Conservation (phyloP, 2,329 filamentous ascomycete genomes). For the Trichoderma oligosporum region DNA sequence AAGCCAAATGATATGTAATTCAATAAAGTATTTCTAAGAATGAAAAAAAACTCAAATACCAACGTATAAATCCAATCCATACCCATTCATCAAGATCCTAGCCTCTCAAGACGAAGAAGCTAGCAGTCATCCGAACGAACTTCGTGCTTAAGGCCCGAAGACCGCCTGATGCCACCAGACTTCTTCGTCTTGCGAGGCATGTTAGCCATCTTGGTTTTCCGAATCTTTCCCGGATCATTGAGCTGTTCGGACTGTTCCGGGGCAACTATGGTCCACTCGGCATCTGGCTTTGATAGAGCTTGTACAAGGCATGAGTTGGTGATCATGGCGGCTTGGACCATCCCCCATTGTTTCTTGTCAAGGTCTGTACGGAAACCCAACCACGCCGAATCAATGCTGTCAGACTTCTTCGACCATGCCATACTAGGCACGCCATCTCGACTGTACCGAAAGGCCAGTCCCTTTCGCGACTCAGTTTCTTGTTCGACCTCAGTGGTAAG, state of each 20-base stretch:
- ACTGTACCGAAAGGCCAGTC: conserved; percentile 6
- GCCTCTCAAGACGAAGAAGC: too few relatives aligned
- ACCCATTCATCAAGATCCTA: too few relatives aligned
- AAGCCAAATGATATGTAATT: too few relatives aligned
- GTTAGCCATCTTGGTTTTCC: not conserved
- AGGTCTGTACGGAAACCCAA: not conserved
- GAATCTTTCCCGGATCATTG: not conserved
- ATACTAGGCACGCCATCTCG: conserved; percentile 7
- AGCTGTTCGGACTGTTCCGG: not conserved
- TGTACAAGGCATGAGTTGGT: conserved; percentile 4
- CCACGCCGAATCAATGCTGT: not conserved
- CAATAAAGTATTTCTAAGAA: too few relatives aligned
- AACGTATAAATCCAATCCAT: too few relatives aligned
- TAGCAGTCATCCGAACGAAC: not conserved
- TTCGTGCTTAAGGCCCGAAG: not conserved
- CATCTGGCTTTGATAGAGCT: not conserved
- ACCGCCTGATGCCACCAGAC: not conserved
- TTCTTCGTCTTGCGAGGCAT: not conserved
- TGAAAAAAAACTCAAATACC: too few relatives aligned
- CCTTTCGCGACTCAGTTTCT: not conserved
- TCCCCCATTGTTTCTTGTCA: not conserved
- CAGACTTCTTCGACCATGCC: not conserved
- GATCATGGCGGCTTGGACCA: not conserved
- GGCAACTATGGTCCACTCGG: not conserved
- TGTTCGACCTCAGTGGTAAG: not conserved